These are phyloP conservation scores for Teunomyces pallodes DNA, from an alignment of 805 yeast species.

Conservation along the genomic window DNA sequence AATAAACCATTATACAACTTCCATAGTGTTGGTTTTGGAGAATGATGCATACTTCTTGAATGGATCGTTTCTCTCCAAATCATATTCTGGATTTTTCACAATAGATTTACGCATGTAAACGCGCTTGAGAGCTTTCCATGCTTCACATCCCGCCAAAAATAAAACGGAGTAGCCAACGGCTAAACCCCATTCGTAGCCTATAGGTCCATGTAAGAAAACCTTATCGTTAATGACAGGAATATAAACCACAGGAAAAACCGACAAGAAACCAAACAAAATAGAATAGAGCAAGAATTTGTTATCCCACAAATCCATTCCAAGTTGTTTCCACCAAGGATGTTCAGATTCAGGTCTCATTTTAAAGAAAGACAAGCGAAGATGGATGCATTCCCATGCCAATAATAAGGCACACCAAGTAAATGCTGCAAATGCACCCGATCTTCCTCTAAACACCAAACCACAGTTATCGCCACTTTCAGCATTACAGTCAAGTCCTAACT, in stretches of 20 bases:
- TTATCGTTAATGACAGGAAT: constrained; percentile 40
- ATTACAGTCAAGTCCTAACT: constrained; percentile 38
- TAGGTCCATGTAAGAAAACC: constrained; percentile 37
- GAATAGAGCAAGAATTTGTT: constrained; percentile 41
- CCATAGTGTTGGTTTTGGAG: constrained; percentile 37
- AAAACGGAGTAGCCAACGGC: constrained; percentile 30
- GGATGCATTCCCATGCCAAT: constrained; percentile 41
- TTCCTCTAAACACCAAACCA: constrained; percentile 34
- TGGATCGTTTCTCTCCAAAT: constrained; percentile 39
- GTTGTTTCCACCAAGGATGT: constrained; percentile 36
- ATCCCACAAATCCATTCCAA: constrained; percentile 32
- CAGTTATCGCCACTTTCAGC: constrained; percentile 21
- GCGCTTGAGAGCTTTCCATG: constrained; percentile 40
- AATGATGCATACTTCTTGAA: constrained; percentile 40
- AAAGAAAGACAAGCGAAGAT: constrained; percentile 34
- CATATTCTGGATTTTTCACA: constrained; percentile 33
- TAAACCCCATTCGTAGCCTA: constrained; percentile 41
- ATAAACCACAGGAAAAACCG: constrained; percentile 41
- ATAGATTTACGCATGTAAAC: constrained; percentile 22
- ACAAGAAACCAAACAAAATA: constrained; percentile 30
- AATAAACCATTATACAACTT: constrained; percentile 8
- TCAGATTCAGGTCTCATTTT: constrained; percentile 37
- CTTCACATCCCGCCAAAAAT: constrained; percentile 34
- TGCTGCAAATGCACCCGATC: constrained; percentile 37
- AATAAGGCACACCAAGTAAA: constrained; percentile 43